Evolutionary conservation across 1,284 basidiomycete species (phyloP).

Genomic region (Ganoderma multipileum): DNA sequence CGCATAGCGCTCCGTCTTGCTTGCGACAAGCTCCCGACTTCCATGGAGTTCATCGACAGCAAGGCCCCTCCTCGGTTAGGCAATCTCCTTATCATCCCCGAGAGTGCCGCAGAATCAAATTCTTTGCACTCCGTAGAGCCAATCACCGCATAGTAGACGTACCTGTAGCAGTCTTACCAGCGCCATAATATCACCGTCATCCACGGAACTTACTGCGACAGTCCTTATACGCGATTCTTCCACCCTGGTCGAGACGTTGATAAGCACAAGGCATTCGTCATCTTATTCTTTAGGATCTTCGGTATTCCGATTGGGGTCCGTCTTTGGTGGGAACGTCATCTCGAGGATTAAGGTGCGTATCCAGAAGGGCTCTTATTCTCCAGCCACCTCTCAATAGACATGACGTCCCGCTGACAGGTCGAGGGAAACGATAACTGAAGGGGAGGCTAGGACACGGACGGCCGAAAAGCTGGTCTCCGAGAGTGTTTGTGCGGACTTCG

Average conservation of each 20-base stretch:
- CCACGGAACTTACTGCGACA: not conserved
- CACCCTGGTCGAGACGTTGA: not conserved
- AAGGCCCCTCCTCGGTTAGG: slow-evolving; percentile 84
- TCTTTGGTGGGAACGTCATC: slow-evolving; percentile 71
- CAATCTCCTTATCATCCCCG: slow-evolving; percentile 61
- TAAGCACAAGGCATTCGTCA: slow-evolving; percentile 78
- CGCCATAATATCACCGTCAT: slow-evolving; percentile 8
- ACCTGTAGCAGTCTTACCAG: not conserved
- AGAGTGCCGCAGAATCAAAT: slow-evolving; percentile 21
- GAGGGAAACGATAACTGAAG: slow-evolving; percentile 86
- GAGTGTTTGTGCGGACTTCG: slow-evolving; percentile 84
- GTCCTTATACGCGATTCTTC: not conserved
- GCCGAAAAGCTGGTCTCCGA: slow-evolving; percentile 97
- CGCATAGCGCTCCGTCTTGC: slow-evolving; percentile 85
- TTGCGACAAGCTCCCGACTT: slow-evolving; percentile 88
- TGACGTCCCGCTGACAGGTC: slow-evolving; percentile 25
- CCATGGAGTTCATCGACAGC: slow-evolving; percentile 87
- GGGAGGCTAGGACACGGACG: slow-evolving; percentile 93
- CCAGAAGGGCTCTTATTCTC: not conserved
- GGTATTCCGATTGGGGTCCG: slow-evolving; percentile 88
- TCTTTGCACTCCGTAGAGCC: not conserved
- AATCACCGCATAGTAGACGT: slow-evolving; percentile 7
- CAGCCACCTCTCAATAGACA: not conserved
- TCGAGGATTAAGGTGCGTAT: slow-evolving; percentile 64
- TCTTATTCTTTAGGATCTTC: slow-evolving; percentile 96